Evolutionary conservation across 768 basidiomycete species (phyloP).

Genomic region (Psilocybe sp.): DNA sequence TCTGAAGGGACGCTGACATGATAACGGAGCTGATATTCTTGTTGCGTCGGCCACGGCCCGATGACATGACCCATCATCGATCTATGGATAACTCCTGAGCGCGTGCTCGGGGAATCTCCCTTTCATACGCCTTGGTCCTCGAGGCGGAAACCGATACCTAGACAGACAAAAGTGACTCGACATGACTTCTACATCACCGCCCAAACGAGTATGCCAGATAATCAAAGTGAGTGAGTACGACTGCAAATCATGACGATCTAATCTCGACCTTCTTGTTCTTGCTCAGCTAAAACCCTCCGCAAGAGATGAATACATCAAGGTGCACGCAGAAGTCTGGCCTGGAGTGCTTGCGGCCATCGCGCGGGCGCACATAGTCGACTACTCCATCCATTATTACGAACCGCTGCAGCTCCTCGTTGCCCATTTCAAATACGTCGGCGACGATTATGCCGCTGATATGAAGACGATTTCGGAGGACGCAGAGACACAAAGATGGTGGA

Average conservation of each 20-base stretch:
- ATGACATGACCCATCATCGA: no score
- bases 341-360: conserved; percentile 61
- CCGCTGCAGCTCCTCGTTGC: conserved; percentile 68
- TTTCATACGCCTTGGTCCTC: background rate
- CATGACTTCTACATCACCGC: conserved; percentile 1
- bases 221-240: conserved; percentile 46
- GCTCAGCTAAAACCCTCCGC: conserved; percentile 52
- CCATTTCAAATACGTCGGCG: conserved; percentile 73
- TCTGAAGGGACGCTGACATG: no score
- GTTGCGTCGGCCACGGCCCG: no score
- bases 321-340: conserved; percentile 69
- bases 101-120: no score
- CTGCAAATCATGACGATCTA: background rate
- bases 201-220: conserved; percentile 68
- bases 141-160: background rate
- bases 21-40: no score
- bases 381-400: conserved; percentile 71
- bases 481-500: conserved; percentile 78
- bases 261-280: background rate
- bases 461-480: conserved; percentile 56
- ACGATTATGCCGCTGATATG: conserved; percentile 69
- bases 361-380: conserved; percentile 66
- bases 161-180: background rate
- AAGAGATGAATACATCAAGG: conserved; percentile 49
- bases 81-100: no score